Evolutionary conservation across 768 basidiomycete genomes (phyloP), one percentile per base, ranked within the genome.

Genomic region (Boletus bicolor): DNA sequence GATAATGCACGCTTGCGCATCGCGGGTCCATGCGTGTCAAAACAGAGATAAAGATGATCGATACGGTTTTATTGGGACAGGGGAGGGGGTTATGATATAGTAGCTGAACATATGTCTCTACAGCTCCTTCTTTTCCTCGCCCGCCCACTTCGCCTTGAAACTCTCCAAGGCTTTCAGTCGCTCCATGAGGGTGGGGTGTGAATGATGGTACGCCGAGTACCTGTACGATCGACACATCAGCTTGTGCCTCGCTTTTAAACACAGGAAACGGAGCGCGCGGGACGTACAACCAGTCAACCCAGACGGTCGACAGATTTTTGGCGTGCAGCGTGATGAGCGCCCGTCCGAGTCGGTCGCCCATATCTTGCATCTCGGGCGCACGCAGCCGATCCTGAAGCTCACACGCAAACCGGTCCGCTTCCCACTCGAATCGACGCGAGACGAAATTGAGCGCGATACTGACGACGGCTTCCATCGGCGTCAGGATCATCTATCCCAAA

Each of bases 171-270:
- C 91, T 59, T 82, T 85, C 64, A 98, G 75, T 8, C 95, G 82
- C 75, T 99, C 95, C 37, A 90, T 88, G 60, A 99, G 71, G 3
- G 93, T 97, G 5, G 96, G 96, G 72, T 99, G 96, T 45, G 91
- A 94, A 72, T 98, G 93, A 71, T 97, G 93, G 64, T 93, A 97
- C 21, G 91, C 91, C 49, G 93, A 97, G 75, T 96, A 97, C 55
- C 89, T 90, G 12, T 2, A 9, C 1, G 1, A 58, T 41, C n/a
- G 17, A 34, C 19, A 6, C 17, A 21, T 38, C 38, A 58, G 51
- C 9, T 41, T 10, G 8, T 37, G 2, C 17, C 5, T 3, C 34
- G 51, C 32, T 21, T 21, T 14, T 43, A 15, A 37, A 0, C 28
- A 28, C 28, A 28, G 28, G 28, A 26, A 24, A 37, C 15, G 3